Percentiles rank a stretch among this genome's conserved stretches.
Conservation (phyloP, 352 stramenopile species). For the Phytophthora quininea region DNA sequence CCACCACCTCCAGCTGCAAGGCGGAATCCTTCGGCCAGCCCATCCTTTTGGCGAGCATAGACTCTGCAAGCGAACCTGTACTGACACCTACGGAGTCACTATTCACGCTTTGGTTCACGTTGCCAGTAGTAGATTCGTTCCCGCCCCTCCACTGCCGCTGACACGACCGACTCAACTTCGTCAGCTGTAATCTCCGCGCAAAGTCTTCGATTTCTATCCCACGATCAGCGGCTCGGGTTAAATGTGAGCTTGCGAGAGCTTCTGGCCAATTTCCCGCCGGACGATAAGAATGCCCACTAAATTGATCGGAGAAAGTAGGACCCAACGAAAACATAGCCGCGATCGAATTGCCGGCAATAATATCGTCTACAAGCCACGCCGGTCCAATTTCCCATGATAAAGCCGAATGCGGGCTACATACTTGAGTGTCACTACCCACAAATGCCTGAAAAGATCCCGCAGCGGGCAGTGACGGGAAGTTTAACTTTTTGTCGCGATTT, state of each 20-base stretch:
- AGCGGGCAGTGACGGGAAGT: constrained; percentile 59
- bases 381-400: constrained; percentile 69
- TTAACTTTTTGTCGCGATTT: constrained; percentile 81
- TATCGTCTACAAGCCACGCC: constrained; percentile 71
- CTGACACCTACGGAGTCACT: constrained; percentile 21
- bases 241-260: constrained; percentile 56
- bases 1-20: constrained; percentile 21
- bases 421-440: constrained; percentile 75
- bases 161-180: constrained; percentile 49
- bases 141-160: constrained; percentile 52
- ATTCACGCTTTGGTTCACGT: constrained; percentile 9
- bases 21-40: constrained; percentile 40
- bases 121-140: constrained; percentile 13
- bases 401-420: constrained; percentile 68
- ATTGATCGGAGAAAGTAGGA: constrained; percentile 61
- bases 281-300: constrained; percentile 71
- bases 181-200: constrained; percentile 53
- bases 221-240: constrained; percentile 62
- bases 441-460: constrained; percentile 63
- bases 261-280: constrained; percentile 76
- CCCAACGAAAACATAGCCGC: constrained; percentile 74
- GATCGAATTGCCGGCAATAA: constrained; percentile 47
- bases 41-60: constrained; percentile 50
- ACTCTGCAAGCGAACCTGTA: constrained; percentile 30
- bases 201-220: constrained; percentile 59